A percentile compares a stretch with the other conserved stretches of the same genome.
phyloP scores from a whole-genome alignment of 768 basidiomycete species.

The Mycena rebaudengoi region DNA sequence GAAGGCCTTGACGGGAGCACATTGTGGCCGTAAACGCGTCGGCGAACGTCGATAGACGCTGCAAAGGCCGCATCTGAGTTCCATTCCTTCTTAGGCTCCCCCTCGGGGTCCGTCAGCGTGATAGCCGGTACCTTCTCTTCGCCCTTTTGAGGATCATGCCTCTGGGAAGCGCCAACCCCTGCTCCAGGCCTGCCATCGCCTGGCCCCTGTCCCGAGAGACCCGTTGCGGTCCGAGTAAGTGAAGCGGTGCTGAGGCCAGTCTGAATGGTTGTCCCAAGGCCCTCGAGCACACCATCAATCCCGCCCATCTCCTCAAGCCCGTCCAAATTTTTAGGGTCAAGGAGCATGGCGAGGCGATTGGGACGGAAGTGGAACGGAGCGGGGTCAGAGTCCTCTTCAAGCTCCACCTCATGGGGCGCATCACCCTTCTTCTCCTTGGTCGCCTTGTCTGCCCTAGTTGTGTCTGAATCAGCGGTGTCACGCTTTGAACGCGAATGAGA shows the following conservation, averaged over 20 bases:
- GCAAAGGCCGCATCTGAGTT: slow-evolving; percentile 36
- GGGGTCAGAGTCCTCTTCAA: slow-evolving; percentile 61
- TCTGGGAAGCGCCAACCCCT: slow-evolving; percentile 26
- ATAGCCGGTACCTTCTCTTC: slow-evolving; percentile 42
- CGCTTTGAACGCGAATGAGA: slow-evolving; percentile 31
- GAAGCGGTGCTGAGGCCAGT: slow-evolving; percentile 48
- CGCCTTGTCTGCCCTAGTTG: slow-evolving; percentile 23
- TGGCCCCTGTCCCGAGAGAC: slow-evolving; percentile 20
- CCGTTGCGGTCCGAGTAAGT: slow-evolving; percentile 11
- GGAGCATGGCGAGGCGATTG: slow-evolving; percentile 78
- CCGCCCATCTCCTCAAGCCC: slow-evolving; percentile 78
- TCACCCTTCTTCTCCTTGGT: slow-evolving; percentile 29
- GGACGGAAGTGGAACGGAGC: slow-evolving; percentile 81
- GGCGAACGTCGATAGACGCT: slow-evolving; percentile 67
- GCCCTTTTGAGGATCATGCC: slow-evolving; percentile 36
- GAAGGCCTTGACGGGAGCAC: slow-evolving; percentile 72
- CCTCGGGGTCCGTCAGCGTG: slow-evolving; percentile 50
- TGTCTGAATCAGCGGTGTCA: slow-evolving; percentile 25
- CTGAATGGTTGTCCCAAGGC: slow-evolving; percentile 74
- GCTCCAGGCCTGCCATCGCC: slow-evolving; percentile 31
- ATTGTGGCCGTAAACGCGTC: slow-evolving; percentile 79
- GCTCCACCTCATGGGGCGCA: slow-evolving; percentile 33
- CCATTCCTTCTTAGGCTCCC: slow-evolving; percentile 32
- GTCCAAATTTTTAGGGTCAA: slow-evolving; percentile 88
- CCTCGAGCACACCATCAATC: slow-evolving; percentile 64